phyloP scores from a whole-genome alignment of 2,329 filamentous ascomycete species.

The Helotiales sp. region DNA sequence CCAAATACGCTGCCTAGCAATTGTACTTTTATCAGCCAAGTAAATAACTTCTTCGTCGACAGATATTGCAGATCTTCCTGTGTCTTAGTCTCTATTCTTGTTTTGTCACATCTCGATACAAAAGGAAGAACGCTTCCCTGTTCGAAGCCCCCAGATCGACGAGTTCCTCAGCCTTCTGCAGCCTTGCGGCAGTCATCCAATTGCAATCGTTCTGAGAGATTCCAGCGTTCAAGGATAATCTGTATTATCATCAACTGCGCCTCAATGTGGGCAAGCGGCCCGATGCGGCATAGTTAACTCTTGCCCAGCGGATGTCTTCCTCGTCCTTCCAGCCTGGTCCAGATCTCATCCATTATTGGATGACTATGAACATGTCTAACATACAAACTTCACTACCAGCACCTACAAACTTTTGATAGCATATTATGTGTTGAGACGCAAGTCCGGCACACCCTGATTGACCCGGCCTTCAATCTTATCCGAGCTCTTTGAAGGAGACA shows the following conservation, averaged over 20 bases:
- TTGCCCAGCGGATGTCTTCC: background rate
- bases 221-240: background rate
- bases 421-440: background rate
- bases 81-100: background rate
- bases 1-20: background rate
- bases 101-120: background rate
- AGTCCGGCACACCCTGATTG: background rate
- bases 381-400: background rate
- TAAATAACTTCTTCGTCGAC: background rate
- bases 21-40: background rate
- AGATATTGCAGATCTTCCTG: background rate
- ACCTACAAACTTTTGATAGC: background rate
- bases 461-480: background rate
- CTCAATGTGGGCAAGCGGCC: slow-evolving; percentile 4
- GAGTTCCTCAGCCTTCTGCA: background rate
- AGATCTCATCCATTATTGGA: background rate
- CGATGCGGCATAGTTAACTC: slow-evolving; percentile 12
- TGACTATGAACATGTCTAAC: background rate
- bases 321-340: background rate
- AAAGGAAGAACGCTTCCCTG: background rate
- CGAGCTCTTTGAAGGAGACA: background rate
- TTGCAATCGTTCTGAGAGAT: background rate
- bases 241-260: slow-evolving; percentile 2
- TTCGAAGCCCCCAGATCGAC: background rate
- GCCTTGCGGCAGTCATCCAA: background rate